Base-by-base conservation (phyloP, 2,329 filamentous ascomycete species). In the Aspergillus sp. region DNA sequence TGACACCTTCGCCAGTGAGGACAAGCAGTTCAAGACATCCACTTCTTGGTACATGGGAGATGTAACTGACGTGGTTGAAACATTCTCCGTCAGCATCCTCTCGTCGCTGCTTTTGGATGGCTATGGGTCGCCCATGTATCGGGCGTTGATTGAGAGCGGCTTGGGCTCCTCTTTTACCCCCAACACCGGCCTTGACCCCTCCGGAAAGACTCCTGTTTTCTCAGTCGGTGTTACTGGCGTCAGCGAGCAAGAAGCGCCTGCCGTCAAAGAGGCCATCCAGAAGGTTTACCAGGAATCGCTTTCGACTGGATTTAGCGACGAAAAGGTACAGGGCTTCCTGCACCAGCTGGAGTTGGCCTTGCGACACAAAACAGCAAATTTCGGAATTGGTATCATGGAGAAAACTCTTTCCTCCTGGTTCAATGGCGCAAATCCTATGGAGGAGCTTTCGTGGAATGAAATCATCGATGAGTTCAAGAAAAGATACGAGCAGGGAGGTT, bases 361-460 rank as follows among this genome's bases (percentile, higher is more conserved):
- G 39, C 96, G 96, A 70, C 90, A 98, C 71, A 97, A 97, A 74
- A 96, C 90, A 1, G 88, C 93, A 43, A 90, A 86, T 58, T 98
- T 98, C 61, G 93, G 93, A 10, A 88, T 96, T 76, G 84, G 85
- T 12, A 79, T 97, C 42, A 81, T 98, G 67, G 88, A 95, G 56
- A 82, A 91, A 34, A 76, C 96, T 6, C 88, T 95, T 61, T 86
- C 89, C 2, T 85, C 86, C 46, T 98, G 93, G 93, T 97, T 98
- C 68, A 94, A 93, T 45, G 93, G 91, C 5, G 83, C 90, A 4
- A 88, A 97, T 62, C 91, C 93, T 0, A 94, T 97, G 67, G 84
- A 95, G 52, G 84, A 88, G 9, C 73, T 98, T 31, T 86, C 89
- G 2, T 97, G 90, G 89, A 93, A 95, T 56, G 86, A 93, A 35